These are phyloP conservation scores for Calonectria fujianensis DNA, from an alignment of 2,329 filamentous ascomycete genomes.

Conservation along the genomic window DNA sequence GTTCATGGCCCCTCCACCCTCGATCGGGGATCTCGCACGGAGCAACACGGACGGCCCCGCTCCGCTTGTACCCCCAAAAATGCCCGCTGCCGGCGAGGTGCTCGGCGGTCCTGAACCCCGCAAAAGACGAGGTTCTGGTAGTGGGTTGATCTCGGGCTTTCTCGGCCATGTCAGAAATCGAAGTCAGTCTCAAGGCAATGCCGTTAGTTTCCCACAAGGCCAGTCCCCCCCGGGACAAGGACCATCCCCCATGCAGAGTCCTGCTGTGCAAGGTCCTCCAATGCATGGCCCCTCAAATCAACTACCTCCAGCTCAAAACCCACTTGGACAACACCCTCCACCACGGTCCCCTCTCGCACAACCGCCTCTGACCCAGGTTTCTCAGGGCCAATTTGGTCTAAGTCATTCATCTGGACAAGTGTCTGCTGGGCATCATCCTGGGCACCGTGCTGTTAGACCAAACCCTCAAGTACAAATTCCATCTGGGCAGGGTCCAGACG, in stretches of 20 bases:
- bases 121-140: slow-evolving; percentile 56
- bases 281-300: slow-evolving; percentile 36
- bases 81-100: slow-evolving; percentile 25
- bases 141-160: slow-evolving; percentile 56
- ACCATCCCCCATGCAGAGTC: background rate
- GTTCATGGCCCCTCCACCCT: slow-evolving; percentile 41
- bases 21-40: slow-evolving; percentile 44
- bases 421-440: background rate
- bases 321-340: slow-evolving; percentile 36
- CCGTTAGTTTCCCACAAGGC: slow-evolving; percentile 26
- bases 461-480: slow-evolving; percentile 15
- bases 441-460: background rate
- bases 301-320: slow-evolving; percentile 40
- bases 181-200: slow-evolving; percentile 37
- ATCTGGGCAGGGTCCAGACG: background rate
- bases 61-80: slow-evolving; percentile 44
- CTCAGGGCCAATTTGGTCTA: slow-evolving; percentile 11
- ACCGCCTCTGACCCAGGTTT: slow-evolving; percentile 10
- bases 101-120: slow-evolving; percentile 47
- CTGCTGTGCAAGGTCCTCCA: slow-evolving; percentile 24
- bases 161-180: slow-evolving; percentile 54
- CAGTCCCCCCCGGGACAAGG: slow-evolving; percentile 32
- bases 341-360: slow-evolving; percentile 20
- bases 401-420: background rate
- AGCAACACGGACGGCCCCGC: slow-evolving; percentile 51